Percentiles rank a stretch among this genome's conserved stretches.
Conservation (phyloP, 2,329 filamentous ascomycete species). For the Claviceps arundinis region DNA sequence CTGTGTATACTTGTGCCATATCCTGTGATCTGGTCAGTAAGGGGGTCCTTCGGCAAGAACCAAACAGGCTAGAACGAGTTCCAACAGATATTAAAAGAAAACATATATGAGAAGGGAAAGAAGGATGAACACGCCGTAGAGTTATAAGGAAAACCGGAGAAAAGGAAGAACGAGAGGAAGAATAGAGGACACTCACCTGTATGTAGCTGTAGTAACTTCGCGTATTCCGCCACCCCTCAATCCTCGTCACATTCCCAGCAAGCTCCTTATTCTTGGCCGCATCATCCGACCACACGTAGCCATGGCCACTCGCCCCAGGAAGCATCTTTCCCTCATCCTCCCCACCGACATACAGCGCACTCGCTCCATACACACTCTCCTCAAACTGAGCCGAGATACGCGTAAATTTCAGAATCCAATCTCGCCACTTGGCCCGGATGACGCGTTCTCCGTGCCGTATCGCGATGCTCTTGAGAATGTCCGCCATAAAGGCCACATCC, state of each 20-base stretch:
- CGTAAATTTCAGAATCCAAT: slow-evolving; percentile 90
- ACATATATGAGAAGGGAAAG: too few relatives aligned
- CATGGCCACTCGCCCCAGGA: slow-evolving; percentile 61
- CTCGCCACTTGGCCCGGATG: slow-evolving; percentile 82
- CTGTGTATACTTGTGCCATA: slow-evolving; percentile 48
- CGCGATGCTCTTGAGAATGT: slow-evolving; percentile 70
- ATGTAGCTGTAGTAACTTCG: slow-evolving; percentile 93
- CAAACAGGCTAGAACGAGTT: background rate
- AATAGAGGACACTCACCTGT: slow-evolving; percentile 39
- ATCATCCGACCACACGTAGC: slow-evolving; percentile 90
- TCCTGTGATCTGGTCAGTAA: slow-evolving; percentile 30
- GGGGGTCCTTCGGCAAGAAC: too few relatives aligned
- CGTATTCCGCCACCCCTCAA: slow-evolving; percentile 94
- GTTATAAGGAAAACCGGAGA: too few relatives aligned
- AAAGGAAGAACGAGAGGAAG: too few relatives aligned
- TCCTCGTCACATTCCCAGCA: slow-evolving; percentile 78
- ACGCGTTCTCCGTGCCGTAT: slow-evolving; percentile 81
- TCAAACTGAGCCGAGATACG: slow-evolving; percentile 88
- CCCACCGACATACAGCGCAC: slow-evolving; percentile 71
- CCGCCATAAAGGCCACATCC: slow-evolving; percentile 78
- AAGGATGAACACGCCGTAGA: too few relatives aligned
- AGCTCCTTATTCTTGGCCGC: slow-evolving; percentile 69
- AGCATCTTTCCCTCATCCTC: slow-evolving; percentile 51
- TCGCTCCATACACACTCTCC: slow-evolving; percentile 87
- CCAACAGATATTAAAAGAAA: background rate